Evolutionary conservation across 2,329 filamentous ascomycete species (phyloP).

Genomic region (Colletotrichum acutatum): DNA sequence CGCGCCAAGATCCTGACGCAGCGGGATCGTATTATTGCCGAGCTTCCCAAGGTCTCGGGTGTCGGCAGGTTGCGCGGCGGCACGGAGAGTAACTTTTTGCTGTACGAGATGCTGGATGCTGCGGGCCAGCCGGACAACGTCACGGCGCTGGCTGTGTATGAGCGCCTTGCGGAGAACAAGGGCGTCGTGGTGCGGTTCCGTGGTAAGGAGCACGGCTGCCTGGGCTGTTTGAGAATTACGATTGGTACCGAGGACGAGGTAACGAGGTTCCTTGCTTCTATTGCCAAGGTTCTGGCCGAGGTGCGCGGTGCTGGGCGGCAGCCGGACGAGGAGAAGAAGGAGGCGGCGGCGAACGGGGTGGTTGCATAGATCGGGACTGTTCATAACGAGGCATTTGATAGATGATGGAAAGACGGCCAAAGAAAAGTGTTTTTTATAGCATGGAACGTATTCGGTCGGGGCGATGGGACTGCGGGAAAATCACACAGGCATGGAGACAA

Average conservation of each 20-base stretch:
- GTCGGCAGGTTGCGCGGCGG: slow-evolving; percentile 87
- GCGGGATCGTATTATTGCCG: slow-evolving; percentile 78
- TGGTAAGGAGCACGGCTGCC: slow-evolving; percentile 90
- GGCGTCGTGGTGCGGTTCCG: slow-evolving; percentile 95
- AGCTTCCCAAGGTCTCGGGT: slow-evolving; percentile 80
- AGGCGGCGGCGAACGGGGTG: slow-evolving; percentile 48
- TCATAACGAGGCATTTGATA: slow-evolving; percentile 14
- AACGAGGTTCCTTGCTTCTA: slow-evolving; percentile 77
- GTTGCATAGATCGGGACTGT: slow-evolving; percentile 45
- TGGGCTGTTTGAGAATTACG: slow-evolving; percentile 90
- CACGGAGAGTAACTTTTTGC: slow-evolving; percentile 84
- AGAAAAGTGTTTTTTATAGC: background rate
- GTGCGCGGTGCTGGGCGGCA: slow-evolving; percentile 48
- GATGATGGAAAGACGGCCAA: slow-evolving; percentile 7
- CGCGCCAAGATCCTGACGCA: slow-evolving; percentile 78
- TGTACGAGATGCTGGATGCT: slow-evolving; percentile 86
- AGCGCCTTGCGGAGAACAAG: slow-evolving; percentile 83
- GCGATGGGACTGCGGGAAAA: background rate
- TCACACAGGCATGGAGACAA: background rate
- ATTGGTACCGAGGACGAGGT: slow-evolving; percentile 92
- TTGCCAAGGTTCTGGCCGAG: slow-evolving; percentile 63
- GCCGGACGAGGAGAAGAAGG: slow-evolving; percentile 49
- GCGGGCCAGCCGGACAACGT: slow-evolving; percentile 81
- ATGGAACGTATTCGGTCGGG: background rate
- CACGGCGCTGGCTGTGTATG: slow-evolving; percentile 83